Base-by-base conservation (phyloP, 805 yeast species). In the Phaffomyces thermotolerans region DNA sequence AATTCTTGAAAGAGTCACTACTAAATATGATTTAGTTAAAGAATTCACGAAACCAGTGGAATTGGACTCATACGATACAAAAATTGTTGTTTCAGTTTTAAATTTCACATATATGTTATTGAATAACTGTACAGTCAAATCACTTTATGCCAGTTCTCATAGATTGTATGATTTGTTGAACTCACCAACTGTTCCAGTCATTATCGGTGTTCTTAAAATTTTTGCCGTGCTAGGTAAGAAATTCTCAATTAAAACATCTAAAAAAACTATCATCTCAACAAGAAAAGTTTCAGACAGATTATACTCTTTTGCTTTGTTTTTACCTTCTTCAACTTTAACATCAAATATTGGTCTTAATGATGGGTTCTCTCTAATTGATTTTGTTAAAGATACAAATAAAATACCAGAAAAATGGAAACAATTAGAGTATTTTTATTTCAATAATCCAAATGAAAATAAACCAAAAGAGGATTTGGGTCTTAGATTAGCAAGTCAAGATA, bases 51-150 rank as follows among this genome's bases (percentile, higher is more conserved):
- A 63, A 36, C 69, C 85, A 17, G 63, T 63, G 24, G 66, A 66
- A 14, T 67, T 85, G 44, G 55, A 63, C 0, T 42, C 47, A 0
- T 59, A 60, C 1, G 93, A 85, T 48, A 76, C 70, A 33, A 54
- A 46, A 2, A 46, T 77, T 4, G 58, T 81, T 23, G 60, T 72
- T 0, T 65, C 81, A 1, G 67, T 87, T 36, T 64, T 86, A 39
- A 67, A 72, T 7, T 87, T 85, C 56, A 73, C 91, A 0, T 68
- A 73, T 30, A 62, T 76, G 40, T 63, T 90, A 29, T 64, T 90
- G 37, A 84, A 81, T 34, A 78, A 84, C 52, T 82, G 93, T 42
- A 69, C 79, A 25, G 80, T 81, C 53, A 71, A 86, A 48, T 73
- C 75, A 40, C 69, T 85, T 22, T 89, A 85, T 59, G 67, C 79